Percentiles rank a stretch among this genome's conserved stretches.
phyloP scores from a whole-genome alignment of 23 red algal species.

The Agarophyton chilense region DNA sequence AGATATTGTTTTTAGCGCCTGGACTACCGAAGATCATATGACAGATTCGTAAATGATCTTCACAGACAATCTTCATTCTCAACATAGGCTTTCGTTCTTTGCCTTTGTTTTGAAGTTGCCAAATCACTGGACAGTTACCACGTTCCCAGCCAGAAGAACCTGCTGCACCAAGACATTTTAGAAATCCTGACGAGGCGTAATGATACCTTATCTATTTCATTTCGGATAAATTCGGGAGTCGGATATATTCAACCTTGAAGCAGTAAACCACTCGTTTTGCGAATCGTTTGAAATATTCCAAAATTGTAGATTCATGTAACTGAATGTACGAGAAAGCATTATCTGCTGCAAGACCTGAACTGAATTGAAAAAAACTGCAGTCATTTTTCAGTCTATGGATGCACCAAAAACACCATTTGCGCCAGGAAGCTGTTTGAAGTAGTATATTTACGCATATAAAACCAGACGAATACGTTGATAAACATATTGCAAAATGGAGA shows the following conservation, averaged over 20 bases:
- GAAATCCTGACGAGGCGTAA: background rate
- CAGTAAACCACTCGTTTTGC: background rate
- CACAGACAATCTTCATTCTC: slow-evolving; percentile 66
- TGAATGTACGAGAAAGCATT: too few species aligned
- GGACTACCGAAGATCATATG: slow-evolving; percentile 51
- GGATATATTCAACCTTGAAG: background rate
- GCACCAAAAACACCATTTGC: too few species aligned
- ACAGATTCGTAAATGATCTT: slow-evolving; percentile 49
- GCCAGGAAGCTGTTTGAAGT: too few species aligned
- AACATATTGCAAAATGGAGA: too few species aligned
- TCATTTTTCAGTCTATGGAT: too few species aligned
- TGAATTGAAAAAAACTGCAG: too few species aligned
- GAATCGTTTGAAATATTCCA: background rate
- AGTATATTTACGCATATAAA: too few species aligned
- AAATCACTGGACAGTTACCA: slow-evolving; percentile 14
- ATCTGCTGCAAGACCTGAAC: too few species aligned
- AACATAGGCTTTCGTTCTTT: background rate
- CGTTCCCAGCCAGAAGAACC: slow-evolving; percentile 41
- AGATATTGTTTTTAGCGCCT: slow-evolving; percentile 43
- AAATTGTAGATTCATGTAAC: background rate
- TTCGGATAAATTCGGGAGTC: background rate
- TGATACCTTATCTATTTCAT: background rate
- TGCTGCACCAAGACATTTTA: background rate
- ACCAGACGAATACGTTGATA: too few species aligned
- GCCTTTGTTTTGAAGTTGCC: slow-evolving; percentile 25